phyloP scores from a whole-genome alignment of 1,139 yeast genomes.

The Pichia sp. region DNA sequence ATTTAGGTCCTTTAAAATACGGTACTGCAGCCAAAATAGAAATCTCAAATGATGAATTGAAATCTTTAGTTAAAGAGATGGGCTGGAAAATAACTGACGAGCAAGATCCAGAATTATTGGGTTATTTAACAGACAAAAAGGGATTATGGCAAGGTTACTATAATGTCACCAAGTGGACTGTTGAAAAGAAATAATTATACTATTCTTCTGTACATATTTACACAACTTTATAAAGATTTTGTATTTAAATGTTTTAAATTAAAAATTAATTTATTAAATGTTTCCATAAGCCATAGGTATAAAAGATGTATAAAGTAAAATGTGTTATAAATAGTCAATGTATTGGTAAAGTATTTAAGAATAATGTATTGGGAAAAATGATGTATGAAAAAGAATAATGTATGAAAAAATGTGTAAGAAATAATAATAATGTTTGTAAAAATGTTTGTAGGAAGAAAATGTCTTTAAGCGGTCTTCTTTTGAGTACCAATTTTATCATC shows the following conservation, averaged over 20 bases:
- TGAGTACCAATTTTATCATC: conserved; percentile 31
- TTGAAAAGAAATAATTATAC: conserved; percentile 20
- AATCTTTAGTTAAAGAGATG: conserved; percentile 44
- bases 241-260: no score
- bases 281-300: neutral
- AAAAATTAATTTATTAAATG: neutral
- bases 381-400: no score
- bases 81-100: conserved; percentile 64
- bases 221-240: neutral
- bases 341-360: no score
- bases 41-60: conserved; percentile 63
- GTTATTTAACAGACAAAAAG: conserved; percentile 60
- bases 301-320: neutral
- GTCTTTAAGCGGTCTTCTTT: neutral
- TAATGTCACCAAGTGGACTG: conserved; percentile 55
- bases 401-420: neutral
- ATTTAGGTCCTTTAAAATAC: conserved; percentile 83
- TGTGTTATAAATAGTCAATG: no score
- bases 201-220: neutral
- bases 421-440: neutral
- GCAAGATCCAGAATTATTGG: conserved; percentile 37
- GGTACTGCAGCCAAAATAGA: conserved; percentile 86
- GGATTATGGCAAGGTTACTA: conserved; percentile 80
- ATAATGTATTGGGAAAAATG: neutral
- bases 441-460: neutral